These are phyloP conservation scores for Spizellomyces punctatus DNA, from an alignment of 192 early-diverging fungal species.

Conservation along the genomic window DNA sequence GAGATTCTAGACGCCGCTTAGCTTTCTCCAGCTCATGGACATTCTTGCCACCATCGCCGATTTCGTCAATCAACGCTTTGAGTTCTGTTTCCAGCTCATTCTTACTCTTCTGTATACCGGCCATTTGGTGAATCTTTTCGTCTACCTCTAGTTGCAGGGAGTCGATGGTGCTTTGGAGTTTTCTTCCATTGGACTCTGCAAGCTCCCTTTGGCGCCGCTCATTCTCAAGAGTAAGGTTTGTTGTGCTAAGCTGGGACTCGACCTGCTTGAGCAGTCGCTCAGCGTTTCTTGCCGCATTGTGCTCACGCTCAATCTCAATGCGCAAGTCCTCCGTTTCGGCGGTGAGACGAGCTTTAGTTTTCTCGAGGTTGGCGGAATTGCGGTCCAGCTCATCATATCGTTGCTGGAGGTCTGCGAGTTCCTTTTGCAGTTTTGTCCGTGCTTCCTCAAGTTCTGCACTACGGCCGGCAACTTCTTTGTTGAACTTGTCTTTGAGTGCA, in stretches of 20 bases:
- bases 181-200: slow-evolving; percentile 62
- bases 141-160: slow-evolving; percentile 63
- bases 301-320: slow-evolving; percentile 75
- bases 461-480: slow-evolving; percentile 57
- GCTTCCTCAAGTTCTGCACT: slow-evolving; percentile 60
- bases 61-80: slow-evolving; percentile 67
- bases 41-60: slow-evolving; percentile 75
- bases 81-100: slow-evolving; percentile 68
- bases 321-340: slow-evolving; percentile 77
- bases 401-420: slow-evolving; percentile 67
- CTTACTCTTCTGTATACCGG: slow-evolving; percentile 62
- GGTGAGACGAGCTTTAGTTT: slow-evolving; percentile 65
- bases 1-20: slow-evolving; percentile 60
- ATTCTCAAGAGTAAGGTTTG: slow-evolving; percentile 57
- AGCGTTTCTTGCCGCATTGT: slow-evolving; percentile 66
- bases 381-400: slow-evolving; percentile 66
- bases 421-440: slow-evolving; percentile 56
- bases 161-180: slow-evolving; percentile 60
- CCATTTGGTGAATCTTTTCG: slow-evolving; percentile 54
- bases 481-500: slow-evolving; percentile 62
- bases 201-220: slow-evolving; percentile 62
- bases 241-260: slow-evolving; percentile 56
- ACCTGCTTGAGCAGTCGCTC: slow-evolving; percentile 62
- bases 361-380: slow-evolving; percentile 63
- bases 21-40: slow-evolving; percentile 75